phyloP scores from a whole-genome alignment of 129 eudicot genomes.

The Saussurea involucrata region DNA sequence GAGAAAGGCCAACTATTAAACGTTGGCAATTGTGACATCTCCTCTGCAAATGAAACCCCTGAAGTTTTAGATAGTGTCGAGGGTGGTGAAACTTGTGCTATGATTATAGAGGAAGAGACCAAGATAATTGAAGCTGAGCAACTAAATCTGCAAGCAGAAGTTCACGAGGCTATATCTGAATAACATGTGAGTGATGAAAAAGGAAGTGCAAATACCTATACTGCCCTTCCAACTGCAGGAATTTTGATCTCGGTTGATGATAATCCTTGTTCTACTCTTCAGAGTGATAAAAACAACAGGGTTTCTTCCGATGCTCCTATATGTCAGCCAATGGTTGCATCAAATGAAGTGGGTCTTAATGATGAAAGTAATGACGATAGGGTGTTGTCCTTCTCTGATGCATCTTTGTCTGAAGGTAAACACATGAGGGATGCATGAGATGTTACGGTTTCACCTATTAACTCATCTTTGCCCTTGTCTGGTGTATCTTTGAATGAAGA shows the following conservation, averaged over 20 bases:
- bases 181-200: slow-evolving; percentile 13
- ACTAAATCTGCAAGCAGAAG: too few relatives aligned
- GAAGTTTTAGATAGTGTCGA: too few relatives aligned
- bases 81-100: too few relatives aligned
- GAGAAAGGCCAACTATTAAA: too few relatives aligned
- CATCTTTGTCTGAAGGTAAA: slow-evolving; percentile 33
- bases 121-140: too few relatives aligned
- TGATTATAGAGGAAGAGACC: too few relatives aligned
- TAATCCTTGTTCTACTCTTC: slow-evolving; percentile 10
- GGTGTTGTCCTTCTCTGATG: slow-evolving; percentile 14
- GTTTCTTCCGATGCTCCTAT: too few relatives aligned
- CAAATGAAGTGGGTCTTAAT: slow-evolving; percentile 10
- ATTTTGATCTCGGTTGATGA: slow-evolving; percentile 10
- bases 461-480: too few relatives aligned
- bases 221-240: slow-evolving; percentile 17
- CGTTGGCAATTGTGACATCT: too few relatives aligned
- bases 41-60: too few relatives aligned
- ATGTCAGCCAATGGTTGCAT: slow-evolving; percentile 7
- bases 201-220: slow-evolving; percentile 18
- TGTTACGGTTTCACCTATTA: too few relatives aligned
- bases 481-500: too few relatives aligned
- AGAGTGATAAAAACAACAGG: slow-evolving; percentile 21
- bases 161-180: slow-evolving; percentile 6
- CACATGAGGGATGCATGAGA: slow-evolving; percentile 12
- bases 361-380: not conserved